A percentile compares a stretch with the other conserved stretches of the same genome.
These are phyloP conservation scores for Coemansia reversa DNA, from an alignment of 192 early-diverging fungal genomes.

Conservation along the genomic window DNA sequence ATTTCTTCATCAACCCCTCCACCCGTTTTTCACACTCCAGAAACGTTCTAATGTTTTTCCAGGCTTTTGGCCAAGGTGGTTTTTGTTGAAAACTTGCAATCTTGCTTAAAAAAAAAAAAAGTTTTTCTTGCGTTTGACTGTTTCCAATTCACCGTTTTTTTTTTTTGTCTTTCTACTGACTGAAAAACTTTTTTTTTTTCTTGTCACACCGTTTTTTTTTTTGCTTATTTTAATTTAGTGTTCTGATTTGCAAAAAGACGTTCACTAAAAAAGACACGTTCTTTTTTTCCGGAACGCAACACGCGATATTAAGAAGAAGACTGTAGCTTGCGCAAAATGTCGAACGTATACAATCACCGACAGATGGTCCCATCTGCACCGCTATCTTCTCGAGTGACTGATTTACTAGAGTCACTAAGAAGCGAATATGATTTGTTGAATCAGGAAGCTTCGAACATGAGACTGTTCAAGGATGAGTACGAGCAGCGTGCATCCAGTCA, in stretches of 20 bases:
- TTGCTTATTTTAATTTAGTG: background rate
- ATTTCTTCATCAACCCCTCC: background rate
- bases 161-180: background rate
- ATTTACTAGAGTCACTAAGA: conserved; percentile 80
- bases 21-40: background rate
- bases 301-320: background rate
- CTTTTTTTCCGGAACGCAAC: background rate
- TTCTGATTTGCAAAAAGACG: background rate
- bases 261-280: no score
- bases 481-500: conserved; percentile 84
- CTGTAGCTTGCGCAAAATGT: conserved; percentile 50
- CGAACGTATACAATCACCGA: conserved; percentile 77
- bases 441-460: conserved; percentile 71
- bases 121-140: background rate
- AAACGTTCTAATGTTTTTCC: background rate
- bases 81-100: background rate
- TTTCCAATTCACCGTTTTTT: background rate
- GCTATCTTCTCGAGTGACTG: conserved; percentile 63
- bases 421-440: conserved; percentile 75
- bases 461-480: conserved; percentile 81
- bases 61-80: background rate
- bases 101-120: background rate
- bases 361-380: conserved; percentile 70
- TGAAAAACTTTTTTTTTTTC: background rate
- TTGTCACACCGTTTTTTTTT: background rate